Evolutionary conservation across 805 yeast genomes (phyloP), one percentile per base, ranked within the genome.

Genomic region (Phaffomyces opuntiae): DNA sequence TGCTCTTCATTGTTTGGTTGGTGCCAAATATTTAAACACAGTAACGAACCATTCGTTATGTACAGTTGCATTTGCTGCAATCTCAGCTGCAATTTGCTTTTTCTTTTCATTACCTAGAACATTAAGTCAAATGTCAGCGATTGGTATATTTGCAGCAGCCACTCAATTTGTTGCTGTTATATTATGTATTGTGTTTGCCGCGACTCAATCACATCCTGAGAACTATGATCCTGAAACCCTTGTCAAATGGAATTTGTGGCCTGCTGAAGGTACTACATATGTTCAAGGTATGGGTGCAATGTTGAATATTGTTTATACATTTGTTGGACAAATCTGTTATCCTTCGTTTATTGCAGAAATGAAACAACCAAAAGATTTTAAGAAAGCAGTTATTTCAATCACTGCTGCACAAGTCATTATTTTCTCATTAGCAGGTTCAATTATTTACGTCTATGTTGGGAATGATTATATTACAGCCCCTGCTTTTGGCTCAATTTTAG

Each of bases 251-350:
- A 60, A 62, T 37, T 60, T 75, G 32, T 75, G 78, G 74, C 80
- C 84, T 1, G 68, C 48, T 11, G 47, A 65, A 45, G 81, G 78
- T 1, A 75, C 81, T n/a, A 67, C 74, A 4, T 78, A 67, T 51
- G 81, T 77, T 8, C 54, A 57, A 17, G 81, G 68, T 1, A 77
- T 78, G 82, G 59, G 69, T 36, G 83, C 83, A 0, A 66, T 73
- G 49, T 65, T 78, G 53, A 78, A 78, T 62, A 78, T 78, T 52
- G 78, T 77, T 24, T 78, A 78, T 59, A 77, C 83, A 1, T 78
- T 78, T 62, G 83, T 77, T 21, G 84, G 84, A 4, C 84, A 78
- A 59, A 74, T 78, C 59, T 75, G 80, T 6, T 78, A 78, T 50
- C 83, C 83, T 1, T 76, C 81, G 19, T 78, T 78, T 60, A 78